Conservation (phyloP, 208 protist species). For the Acanthamoeba sp. region DNA sequence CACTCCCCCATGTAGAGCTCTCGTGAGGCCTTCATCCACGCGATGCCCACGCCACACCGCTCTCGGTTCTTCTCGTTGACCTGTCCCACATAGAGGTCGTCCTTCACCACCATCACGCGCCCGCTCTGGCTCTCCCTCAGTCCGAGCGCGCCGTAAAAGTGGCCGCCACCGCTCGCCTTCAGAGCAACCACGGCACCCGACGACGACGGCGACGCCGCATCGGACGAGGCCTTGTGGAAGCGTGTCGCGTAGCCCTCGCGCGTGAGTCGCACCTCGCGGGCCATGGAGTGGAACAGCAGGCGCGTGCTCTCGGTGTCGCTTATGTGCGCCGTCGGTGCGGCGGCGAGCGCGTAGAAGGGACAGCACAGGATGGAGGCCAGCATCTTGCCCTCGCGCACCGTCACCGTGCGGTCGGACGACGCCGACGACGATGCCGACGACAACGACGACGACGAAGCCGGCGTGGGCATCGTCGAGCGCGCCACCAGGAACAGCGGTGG, state of each 20-base stretch:
- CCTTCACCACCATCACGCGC: conserved; percentile 30
- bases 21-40: conserved; percentile 46
- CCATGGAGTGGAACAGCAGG: conserved; percentile 56
- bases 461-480: not conserved
- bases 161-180: not conserved
- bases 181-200: not conserved
- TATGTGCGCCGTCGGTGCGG: not conserved
- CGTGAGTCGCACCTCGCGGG: conserved; percentile 39
- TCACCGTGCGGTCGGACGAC: not conserved
- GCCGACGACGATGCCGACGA: too few relatives aligned
- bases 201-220: not conserved
- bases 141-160: not conserved
- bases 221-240: conserved; percentile 13
- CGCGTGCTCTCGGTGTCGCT: conserved; percentile 2
- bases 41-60: conserved; percentile 55
- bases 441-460: too few relatives aligned
- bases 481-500: conserved; percentile 38
- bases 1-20: conserved; percentile 66
- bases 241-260: conserved; percentile 41
- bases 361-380: conserved; percentile 61
- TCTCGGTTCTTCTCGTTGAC: not conserved
- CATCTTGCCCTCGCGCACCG: conserved; percentile 58
- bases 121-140: conserved; percentile 48
- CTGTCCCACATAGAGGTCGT: conserved; percentile 52
- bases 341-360: conserved; percentile 12